Evolutionary conservation across 257 asterid genomes (phyloP).

Genomic region (Euphrasia confusa): DNA sequence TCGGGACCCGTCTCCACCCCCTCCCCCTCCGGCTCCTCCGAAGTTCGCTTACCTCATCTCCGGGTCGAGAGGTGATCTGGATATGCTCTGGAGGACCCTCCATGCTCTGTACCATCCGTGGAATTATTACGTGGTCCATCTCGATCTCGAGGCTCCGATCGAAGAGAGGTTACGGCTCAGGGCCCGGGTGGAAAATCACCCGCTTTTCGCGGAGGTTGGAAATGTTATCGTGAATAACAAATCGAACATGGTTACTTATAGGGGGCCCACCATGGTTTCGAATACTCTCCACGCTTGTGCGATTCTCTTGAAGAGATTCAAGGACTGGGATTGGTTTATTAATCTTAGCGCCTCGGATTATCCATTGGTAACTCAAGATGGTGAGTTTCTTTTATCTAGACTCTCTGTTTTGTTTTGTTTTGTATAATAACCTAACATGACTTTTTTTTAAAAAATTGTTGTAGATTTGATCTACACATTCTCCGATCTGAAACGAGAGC

Average conservation of each 20-base stretch:
- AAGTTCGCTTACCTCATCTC: conserved; percentile 82
- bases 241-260: conserved; percentile 91
- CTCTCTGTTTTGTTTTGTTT: neutral
- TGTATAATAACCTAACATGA: neutral
- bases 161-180: conserved; percentile 71
- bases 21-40: conserved; percentile 11
- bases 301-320: conserved; percentile 61
- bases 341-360: conserved; percentile 97
- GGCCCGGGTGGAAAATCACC: conserved; percentile 48
- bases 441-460: conserved; percentile 28
- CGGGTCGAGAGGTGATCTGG: conserved; percentile 82
- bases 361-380: conserved; percentile 97
- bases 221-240: conserved; percentile 66
- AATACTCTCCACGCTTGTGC: conserved; percentile 97
- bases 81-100: conserved; percentile 85
- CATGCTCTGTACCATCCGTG: conserved; percentile 77
- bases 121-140: conserved; percentile 82
- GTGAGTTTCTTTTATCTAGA: conserved; percentile 35
- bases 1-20: conserved; percentile 33
- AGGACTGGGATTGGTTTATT: conserved; percentile 98
- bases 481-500: conserved; percentile 44
- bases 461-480: conserved; percentile 70
- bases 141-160: conserved; percentile 76
- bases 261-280: conserved; percentile 95
- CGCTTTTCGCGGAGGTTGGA: conserved; percentile 49